Evolutionary conservation across 441 rosid genomes (phyloP), one percentile per base, ranked within the genome.

Genomic region (Gossypium schwendimanii): DNA sequence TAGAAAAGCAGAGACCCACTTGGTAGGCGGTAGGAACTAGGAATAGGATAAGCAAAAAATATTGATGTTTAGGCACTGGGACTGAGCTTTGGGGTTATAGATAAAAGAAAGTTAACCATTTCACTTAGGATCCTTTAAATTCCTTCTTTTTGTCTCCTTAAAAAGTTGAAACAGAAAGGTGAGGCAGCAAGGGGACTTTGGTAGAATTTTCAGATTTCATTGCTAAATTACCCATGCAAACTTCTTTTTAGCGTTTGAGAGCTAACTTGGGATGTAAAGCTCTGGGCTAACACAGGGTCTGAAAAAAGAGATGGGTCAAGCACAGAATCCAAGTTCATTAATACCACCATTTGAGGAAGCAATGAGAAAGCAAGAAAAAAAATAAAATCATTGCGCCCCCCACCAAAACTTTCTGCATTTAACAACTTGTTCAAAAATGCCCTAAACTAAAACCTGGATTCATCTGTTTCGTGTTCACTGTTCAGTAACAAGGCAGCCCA

Each of bases 301-400:
- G 77, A 63, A 62, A 70, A 10, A 45, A 45, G 4, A 6, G 80
- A 77, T 69, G 12, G 77, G 23, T 69, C 66, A 45, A 44, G 68
- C 77, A 63, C 72, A 73, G 24, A 63, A 52, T 69, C 63, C 77
- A 63, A 69, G 3, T 33, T 54, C 23, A 23, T 3, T 26, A 65
- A 41, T 6, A 61, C 28, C 31, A 62, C 63, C 71, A 70, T 41
- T 28, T 15, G 44, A 15, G 31, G 31, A 60, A 15, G 65, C 65
- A 28, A 60, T 15, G 44, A 15, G 28, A 7, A 60, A 31, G 65
- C 65, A 28, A 60, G 3, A 31, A 4, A 39, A 0, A 14, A 59
- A 28, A 39, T 18, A 14, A 14, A 14, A 49, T 14, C 54, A n/a
- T 5, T 20, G 20, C 59, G 21, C 18, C 57, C 1, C 60, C 11